Conservation (phyloP, 2,329 filamentous ascomycete species). For the Hypomyces perniciosus region DNA sequence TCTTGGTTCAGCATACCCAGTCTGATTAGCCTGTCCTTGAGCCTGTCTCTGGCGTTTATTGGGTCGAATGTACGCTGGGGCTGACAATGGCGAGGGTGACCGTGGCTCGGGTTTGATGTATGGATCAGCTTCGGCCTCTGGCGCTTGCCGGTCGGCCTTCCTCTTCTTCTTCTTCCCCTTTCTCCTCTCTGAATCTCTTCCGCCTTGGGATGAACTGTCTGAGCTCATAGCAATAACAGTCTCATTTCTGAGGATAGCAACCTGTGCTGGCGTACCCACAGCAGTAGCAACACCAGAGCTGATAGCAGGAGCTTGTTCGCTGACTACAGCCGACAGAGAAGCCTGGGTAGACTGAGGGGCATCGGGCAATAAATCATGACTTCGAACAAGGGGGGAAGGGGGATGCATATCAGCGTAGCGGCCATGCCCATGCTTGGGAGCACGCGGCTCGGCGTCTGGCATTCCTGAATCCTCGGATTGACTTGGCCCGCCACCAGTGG, state of each 20-base stretch:
- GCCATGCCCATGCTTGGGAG: conserved; percentile 17
- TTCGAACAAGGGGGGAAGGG: conserved; percentile 60
- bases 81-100: conserved; percentile 54
- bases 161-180: conserved; percentile 48
- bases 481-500: conserved; percentile 36
- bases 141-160: conserved; percentile 44
- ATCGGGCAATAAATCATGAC: conserved; percentile 65
- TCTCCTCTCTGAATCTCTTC: conserved; percentile 43
- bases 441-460: conserved; percentile 18
- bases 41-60: conserved; percentile 51
- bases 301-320: conserved; percentile 24
- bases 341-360: conserved; percentile 72
- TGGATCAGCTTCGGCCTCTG: conserved; percentile 42
- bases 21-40: conserved; percentile 31
- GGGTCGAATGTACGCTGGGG: conserved; percentile 47
- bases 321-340: conserved; percentile 48
- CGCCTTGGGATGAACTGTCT: conserved; percentile 54
- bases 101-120: conserved; percentile 60
- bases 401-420: conserved; percentile 28
- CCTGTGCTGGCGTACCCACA: conserved; percentile 42
- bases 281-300: conserved; percentile 1
- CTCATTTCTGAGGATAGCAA: conserved; percentile 50
- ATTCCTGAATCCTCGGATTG: conserved; percentile 37
- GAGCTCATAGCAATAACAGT: conserved; percentile 46
- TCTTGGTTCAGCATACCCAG: conserved; percentile 32